Percentiles rank a stretch among this genome's conserved stretches.
These are phyloP conservation scores for Cyclotella choctawhatcheeana DNA, from an alignment of 108 stramenopile species.

Conservation along the genomic window DNA sequence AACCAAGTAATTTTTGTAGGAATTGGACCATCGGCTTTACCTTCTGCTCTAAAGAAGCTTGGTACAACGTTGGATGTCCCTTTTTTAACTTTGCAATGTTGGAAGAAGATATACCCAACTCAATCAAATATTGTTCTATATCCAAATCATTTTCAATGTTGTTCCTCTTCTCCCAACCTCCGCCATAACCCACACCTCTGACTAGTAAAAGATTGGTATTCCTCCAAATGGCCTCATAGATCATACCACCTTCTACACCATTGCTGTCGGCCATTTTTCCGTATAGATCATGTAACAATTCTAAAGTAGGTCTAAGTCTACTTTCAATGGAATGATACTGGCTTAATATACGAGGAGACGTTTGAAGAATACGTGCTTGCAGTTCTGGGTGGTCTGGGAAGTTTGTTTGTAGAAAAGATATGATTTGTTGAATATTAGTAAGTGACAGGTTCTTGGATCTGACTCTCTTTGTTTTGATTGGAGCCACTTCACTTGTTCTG, in stretches of 20 bases:
- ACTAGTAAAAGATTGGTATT: conserved; percentile 75
- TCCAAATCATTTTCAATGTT: not conserved
- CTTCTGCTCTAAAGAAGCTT: conserved; percentile 46
- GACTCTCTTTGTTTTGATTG: conserved; percentile 8
- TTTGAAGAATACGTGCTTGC: conserved; percentile 55
- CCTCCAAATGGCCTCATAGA: conserved; percentile 67
- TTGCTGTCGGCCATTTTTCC: conserved; percentile 41
- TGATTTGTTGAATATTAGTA: conserved; percentile 53
- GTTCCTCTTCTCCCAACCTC: conserved; percentile 14
- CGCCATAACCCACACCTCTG: conserved; percentile 64
- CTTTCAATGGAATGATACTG: conserved; percentile 56
- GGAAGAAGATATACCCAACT: conserved; percentile 42
- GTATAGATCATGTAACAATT: conserved; percentile 73
- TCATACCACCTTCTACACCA: conserved; percentile 44
- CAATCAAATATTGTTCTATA: conserved; percentile 56
- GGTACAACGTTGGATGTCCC: conserved; percentile 66
- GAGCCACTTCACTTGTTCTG: not conserved
- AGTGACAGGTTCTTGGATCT: conserved; percentile 25
- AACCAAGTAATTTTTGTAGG: conserved; percentile 35
- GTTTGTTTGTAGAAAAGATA: conserved; percentile 58
- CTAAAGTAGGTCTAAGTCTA: conserved; percentile 65
- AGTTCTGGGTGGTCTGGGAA: conserved; percentile 44
- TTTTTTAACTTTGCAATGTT: conserved; percentile 55
- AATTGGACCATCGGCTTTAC: conserved; percentile 53
- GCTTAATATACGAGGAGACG: conserved; percentile 72